Conservation (phyloP, 2,329 filamentous ascomycete genomes). For the Parastagonospora nodorum region DNA sequence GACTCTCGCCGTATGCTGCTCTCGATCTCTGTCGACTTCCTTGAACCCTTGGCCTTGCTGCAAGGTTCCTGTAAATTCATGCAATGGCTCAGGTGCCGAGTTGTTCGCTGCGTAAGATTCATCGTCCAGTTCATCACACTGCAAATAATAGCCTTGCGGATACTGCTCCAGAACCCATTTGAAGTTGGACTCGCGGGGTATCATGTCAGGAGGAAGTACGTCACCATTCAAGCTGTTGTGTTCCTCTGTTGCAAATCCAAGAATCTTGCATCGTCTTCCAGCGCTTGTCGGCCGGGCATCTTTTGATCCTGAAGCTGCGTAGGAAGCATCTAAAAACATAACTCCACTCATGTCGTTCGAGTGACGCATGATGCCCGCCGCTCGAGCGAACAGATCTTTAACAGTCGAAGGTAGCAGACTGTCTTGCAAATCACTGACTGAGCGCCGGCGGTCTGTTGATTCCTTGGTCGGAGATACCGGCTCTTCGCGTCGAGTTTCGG, state of each 20-base stretch:
- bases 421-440: conserved; percentile 18
- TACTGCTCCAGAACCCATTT: conserved; percentile 10
- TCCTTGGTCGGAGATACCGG: not conserved
- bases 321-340: conserved; percentile 24
- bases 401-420: conserved; percentile 16
- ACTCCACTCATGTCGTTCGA: conserved; percentile 28
- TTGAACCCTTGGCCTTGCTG: not conserved
- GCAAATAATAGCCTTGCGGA: conserved; percentile 8
- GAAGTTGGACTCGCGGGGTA: conserved; percentile 6
- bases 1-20: conserved; percentile 24
- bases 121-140: conserved; percentile 3
- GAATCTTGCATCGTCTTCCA: conserved; percentile 17
- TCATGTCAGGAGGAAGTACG: conserved; percentile 3
- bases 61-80: not conserved
- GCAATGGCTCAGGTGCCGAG: not conserved
- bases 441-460: not conserved
- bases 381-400: conserved; percentile 23
- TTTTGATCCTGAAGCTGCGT: conserved; percentile 6
- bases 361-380: conserved; percentile 24
- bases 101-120: not conserved
- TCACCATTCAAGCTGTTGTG: conserved; percentile 4
- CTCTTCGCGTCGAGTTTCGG: no score
- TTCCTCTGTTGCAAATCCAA: conserved; percentile 15
- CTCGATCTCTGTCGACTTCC: not conserved
- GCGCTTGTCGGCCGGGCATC: not conserved